phyloP scores from a whole-genome alignment of 2,329 filamentous ascomycete species.

The Fusarium sp. region DNA sequence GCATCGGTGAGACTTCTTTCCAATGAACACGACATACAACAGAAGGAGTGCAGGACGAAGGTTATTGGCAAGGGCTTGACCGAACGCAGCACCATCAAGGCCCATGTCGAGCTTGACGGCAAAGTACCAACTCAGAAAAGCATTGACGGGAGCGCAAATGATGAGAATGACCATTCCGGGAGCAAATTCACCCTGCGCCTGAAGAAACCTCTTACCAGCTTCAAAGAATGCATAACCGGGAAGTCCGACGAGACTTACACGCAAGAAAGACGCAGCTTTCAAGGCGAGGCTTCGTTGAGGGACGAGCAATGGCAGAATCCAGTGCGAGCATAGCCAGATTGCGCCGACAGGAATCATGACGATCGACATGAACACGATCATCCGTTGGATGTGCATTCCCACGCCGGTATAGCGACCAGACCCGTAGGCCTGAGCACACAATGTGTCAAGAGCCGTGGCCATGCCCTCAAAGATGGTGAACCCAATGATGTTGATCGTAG shows the following conservation, averaged over 20 bases:
- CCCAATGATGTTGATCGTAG: conserved; percentile 66
- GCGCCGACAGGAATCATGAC: conserved; percentile 59
- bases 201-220: conserved; percentile 63
- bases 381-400: conserved; percentile 64
- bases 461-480: conserved; percentile 53
- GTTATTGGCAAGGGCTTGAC: conserved; percentile 59
- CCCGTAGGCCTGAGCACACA: conserved; percentile 42
- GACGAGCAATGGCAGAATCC: conserved; percentile 57
- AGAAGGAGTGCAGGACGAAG: conserved; percentile 59
- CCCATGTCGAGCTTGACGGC: conserved; percentile 56
- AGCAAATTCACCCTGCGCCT: conserved; percentile 64
- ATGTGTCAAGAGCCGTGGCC: conserved; percentile 43
- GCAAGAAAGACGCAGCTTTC: conserved; percentile 60
- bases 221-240: conserved; percentile 66
- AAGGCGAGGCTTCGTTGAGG: conserved; percentile 58
- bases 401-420: conserved; percentile 58
- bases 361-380: conserved; percentile 60
- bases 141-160: conserved; percentile 59
- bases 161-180: conserved; percentile 60
- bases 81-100: conserved; percentile 61
- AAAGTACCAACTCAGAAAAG: conserved; percentile 60
- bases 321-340: conserved; percentile 60
- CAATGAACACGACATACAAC: conserved; percentile 56
- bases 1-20: conserved; percentile 44
- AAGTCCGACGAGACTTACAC: conserved; percentile 59